These are phyloP conservation scores for Phoenix dactylifera DNA, from an alignment of 176 grass and related monocot genomes.

Conservation along the genomic window DNA sequence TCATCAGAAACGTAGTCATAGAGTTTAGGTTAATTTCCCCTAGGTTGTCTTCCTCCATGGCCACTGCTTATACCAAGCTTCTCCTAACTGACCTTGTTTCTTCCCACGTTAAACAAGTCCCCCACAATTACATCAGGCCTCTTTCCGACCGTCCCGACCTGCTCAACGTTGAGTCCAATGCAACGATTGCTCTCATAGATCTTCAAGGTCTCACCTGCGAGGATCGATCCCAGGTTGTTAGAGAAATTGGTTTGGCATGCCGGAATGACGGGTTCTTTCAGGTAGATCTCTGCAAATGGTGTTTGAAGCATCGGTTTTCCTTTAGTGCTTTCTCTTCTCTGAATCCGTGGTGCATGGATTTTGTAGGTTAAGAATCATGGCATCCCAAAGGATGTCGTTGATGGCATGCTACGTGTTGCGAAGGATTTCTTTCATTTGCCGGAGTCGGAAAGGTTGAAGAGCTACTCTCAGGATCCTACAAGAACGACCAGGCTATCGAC, in stretches of 20 bases:
- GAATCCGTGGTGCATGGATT: neutral
- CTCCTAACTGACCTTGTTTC: slow-evolving; percentile 41
- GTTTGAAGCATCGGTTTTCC: neutral
- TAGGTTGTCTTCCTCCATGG: slow-evolving; percentile 16
- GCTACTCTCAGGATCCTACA: slow-evolving; percentile 76
- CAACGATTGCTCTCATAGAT: slow-evolving; percentile 58
- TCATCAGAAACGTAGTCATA: too few species aligned
- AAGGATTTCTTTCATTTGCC: slow-evolving; percentile 90
- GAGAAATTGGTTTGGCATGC: slow-evolving; percentile 59
- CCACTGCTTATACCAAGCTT: slow-evolving; percentile 17
- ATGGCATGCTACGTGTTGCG: slow-evolving; percentile 57
- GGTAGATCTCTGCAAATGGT: slow-evolving; percentile 22
- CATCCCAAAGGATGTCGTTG: slow-evolving; percentile 39
- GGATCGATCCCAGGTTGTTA: slow-evolving; percentile 26
- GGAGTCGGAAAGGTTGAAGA: slow-evolving; percentile 78
- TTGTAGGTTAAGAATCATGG: slow-evolving; percentile 68
- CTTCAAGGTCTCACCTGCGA: slow-evolving; percentile 29
- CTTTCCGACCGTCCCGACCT: slow-evolving; percentile 60
- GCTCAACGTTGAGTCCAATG: slow-evolving; percentile 25
- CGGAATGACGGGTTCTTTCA: slow-evolving; percentile 65
- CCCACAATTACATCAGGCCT: slow-evolving; percentile 46
- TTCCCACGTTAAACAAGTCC: slow-evolving; percentile 21
- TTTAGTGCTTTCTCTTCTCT: neutral
- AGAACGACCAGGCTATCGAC: slow-evolving; percentile 73
- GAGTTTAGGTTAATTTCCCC: too few species aligned